Evolutionary conservation across 106 monocot genomes (phyloP).

Genomic region (Xerophyta viscosa): DNA sequence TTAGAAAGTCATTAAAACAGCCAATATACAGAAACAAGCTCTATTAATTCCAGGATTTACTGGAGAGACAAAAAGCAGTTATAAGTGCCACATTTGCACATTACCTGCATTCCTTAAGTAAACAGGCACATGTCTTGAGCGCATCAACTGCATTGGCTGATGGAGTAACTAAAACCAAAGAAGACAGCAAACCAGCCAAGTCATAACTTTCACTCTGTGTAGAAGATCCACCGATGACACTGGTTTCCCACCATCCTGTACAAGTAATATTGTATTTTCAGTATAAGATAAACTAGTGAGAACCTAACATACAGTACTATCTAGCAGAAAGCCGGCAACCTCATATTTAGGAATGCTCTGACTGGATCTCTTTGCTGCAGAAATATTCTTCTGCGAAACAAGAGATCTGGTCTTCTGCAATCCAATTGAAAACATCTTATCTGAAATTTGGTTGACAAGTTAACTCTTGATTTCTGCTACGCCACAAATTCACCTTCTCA

Average conservation of each 20-base stretch:
- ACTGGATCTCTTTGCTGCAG: slow-evolving; percentile 3
- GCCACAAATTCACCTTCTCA: slow-evolving; percentile 14
- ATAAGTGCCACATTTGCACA: too few species aligned
- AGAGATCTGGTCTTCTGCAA: not conserved
- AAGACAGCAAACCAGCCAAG: slow-evolving; percentile 44
- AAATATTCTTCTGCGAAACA: slow-evolving; percentile 3
- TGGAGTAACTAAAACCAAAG: slow-evolving; percentile 38
- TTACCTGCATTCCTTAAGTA: slow-evolving; percentile 92
- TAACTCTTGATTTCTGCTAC: slow-evolving; percentile 12
- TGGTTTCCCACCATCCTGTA: slow-evolving; percentile 14
- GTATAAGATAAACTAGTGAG: not conserved
- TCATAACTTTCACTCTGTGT: slow-evolving; percentile 15
- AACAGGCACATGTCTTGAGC: slow-evolving; percentile 55
- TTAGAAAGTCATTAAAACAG: too few species aligned
- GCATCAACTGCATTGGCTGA: slow-evolving; percentile 67
- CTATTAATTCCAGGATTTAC: too few species aligned
- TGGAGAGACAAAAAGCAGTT: not conserved
- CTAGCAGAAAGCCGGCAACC: slow-evolving; percentile 18
- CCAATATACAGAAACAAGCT: too few species aligned
- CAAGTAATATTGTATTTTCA: not conserved
- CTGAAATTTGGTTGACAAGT: slow-evolving; percentile 16
- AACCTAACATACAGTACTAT: not conserved
- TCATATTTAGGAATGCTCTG: not conserved
- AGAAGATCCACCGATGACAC: not conserved
- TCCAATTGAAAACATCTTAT: slow-evolving; percentile 9